phyloP scores from a whole-genome alignment of 805 yeast genomes.

The Candida hispaniensis region DNA sequence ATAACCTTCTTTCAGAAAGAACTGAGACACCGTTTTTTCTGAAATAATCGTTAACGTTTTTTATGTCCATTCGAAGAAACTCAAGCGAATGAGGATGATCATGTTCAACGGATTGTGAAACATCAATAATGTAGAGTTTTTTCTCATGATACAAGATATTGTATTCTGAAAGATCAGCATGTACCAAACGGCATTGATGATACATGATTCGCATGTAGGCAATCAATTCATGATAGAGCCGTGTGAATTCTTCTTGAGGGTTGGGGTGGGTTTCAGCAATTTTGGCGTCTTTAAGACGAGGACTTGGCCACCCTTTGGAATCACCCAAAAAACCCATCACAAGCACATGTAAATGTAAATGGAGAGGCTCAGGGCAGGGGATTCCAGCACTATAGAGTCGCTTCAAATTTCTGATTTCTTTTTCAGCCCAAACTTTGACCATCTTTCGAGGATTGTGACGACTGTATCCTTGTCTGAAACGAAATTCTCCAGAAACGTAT shows the following conservation, averaged over 20 bases:
- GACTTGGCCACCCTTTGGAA: conserved; percentile 74
- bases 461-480: conserved; percentile 74
- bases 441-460: conserved; percentile 92
- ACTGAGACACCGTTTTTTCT: conserved; percentile 61
- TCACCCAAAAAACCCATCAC: conserved; percentile 89
- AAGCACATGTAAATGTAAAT: conserved; percentile 76
- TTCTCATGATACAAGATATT: conserved; percentile 73
- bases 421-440: conserved; percentile 98
- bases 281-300: conserved; percentile 75
- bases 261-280: conserved; percentile 34
- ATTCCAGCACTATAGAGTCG: conserved; percentile 68
- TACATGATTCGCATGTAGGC: conserved; percentile 79
- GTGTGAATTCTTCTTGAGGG: conserved; percentile 47
- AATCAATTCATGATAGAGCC: conserved; percentile 66
- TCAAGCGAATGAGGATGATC: conserved; percentile 96
- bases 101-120: conserved; percentile 94
- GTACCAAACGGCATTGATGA: conserved; percentile 81
- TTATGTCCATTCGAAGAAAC: conserved; percentile 93
- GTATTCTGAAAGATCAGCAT: conserved; percentile 94
- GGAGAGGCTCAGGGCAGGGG: conserved; percentile 90
- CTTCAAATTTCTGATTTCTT: conserved; percentile 87
- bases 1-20: conserved; percentile 71
- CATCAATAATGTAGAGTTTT: conserved; percentile 81
- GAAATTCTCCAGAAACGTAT: conserved; percentile 90
- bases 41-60: conserved; percentile 86